A percentile compares a stretch with the other conserved stretches of the same genome.
These are phyloP conservation scores for Dendrocalamus sinicus DNA, from an alignment of 176 grass and related monocot genomes.

Conservation along the genomic window DNA sequence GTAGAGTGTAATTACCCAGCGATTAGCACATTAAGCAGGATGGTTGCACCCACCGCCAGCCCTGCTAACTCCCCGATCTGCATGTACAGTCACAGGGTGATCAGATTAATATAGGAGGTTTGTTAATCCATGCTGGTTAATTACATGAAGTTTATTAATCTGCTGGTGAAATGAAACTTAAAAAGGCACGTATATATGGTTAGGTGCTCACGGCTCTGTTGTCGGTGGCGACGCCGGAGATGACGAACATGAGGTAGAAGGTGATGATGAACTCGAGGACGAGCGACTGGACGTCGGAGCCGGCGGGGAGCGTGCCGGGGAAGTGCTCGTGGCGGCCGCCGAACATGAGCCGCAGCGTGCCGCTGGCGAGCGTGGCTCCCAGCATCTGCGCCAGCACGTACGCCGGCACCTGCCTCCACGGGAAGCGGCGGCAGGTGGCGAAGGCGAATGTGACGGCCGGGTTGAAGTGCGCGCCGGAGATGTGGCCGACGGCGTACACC, in stretches of 20 bases:
- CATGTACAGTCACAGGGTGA: conserved; percentile 16
- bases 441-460: conserved; percentile 89
- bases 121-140: no score
- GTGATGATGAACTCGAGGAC: conserved; percentile 83
- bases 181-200: neutral
- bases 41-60: conserved; percentile 72
- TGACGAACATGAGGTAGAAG: conserved; percentile 95
- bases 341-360: conserved; percentile 75
- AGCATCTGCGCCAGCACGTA: conserved; percentile 69
- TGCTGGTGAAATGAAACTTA: neutral
- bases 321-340: conserved; percentile 67
- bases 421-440: conserved; percentile 77
- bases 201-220: conserved; percentile 66
- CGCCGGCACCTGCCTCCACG: conserved; percentile 81
- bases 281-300: conserved; percentile 74
- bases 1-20: conserved; percentile 55
- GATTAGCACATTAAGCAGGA: conserved; percentile 75
- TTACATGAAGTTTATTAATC: neutral
- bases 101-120: neutral
- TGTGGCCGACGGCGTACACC: conserved; percentile 94
- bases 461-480: conserved; percentile 97
- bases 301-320: conserved; percentile 60
- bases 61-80: conserved; percentile 82
- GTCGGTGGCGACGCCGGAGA: conserved; percentile 85
- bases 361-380: conserved; percentile 61